Evolutionary conservation across 192 early-diverging fungal genomes (phyloP).

Genomic region (Coemansia sp.): DNA sequence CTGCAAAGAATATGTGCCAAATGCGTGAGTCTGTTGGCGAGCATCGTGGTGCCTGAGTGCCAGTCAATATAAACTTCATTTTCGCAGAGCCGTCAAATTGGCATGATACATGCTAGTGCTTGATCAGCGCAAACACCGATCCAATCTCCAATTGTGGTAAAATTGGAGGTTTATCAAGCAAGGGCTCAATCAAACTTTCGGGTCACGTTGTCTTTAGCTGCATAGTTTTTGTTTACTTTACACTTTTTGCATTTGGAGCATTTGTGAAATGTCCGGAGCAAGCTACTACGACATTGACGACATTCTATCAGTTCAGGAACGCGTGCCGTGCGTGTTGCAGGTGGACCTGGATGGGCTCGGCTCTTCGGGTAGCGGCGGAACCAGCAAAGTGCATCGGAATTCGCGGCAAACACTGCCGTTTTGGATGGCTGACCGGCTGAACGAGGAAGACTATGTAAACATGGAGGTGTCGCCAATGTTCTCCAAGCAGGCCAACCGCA

Average conservation of each 20-base stretch:
- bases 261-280: conserved; percentile 27
- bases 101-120: too few species aligned
- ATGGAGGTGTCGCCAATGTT: conserved; percentile 52
- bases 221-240: background rate
- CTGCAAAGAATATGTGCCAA: background rate
- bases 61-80: too few species aligned
- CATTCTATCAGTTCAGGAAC: conserved; percentile 50
- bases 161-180: background rate
- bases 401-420: conserved; percentile 52
- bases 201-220: background rate
- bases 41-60: background rate
- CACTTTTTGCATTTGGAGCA: background rate
- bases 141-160: background rate
- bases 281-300: conserved; percentile 56
- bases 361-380: conserved; percentile 38
- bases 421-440: conserved; percentile 56
- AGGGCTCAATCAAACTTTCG: background rate
- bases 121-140: background rate
- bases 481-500: conserved; percentile 50
- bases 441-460: conserved; percentile 51
- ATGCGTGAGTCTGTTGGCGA: background rate
- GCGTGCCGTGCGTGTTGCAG: conserved; percentile 51
- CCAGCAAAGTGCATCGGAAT: conserved; percentile 53
- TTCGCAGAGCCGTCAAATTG: too few species aligned
- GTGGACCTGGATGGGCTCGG: conserved; percentile 55